These are phyloP conservation scores for Fallopia convolvulus DNA, from an alignment of 148 eudicot species.

Conservation along the genomic window DNA sequence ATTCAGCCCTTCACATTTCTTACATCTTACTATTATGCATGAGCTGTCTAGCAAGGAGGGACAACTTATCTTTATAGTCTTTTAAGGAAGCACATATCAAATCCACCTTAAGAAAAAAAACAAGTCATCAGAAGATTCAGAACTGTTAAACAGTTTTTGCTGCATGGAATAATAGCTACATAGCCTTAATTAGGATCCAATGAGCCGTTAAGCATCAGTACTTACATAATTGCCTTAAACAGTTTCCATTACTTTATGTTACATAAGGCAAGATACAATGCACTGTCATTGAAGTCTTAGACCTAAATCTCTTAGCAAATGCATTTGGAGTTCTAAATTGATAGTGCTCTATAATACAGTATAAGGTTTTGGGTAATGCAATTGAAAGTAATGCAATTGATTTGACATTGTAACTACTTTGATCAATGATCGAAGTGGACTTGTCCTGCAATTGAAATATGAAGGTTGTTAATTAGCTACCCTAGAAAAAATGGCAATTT, in stretches of 20 bases:
- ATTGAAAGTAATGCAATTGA: neutral
- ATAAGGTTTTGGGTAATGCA: no score
- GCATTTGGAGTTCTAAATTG: no score
- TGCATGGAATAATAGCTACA: neutral
- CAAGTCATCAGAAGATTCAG: neutral
- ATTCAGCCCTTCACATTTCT: neutral
- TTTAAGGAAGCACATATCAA: constrained; percentile 3
- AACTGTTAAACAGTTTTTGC: neutral
- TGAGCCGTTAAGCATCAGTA: neutral
- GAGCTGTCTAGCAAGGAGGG: neutral
- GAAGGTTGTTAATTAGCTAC: neutral
- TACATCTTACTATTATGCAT: neutral
- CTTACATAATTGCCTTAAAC: neutral
- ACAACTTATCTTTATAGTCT: neutral
- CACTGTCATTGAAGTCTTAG: no score
- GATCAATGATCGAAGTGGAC: neutral
- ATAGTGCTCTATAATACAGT: no score
- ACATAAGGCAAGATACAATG: no score
- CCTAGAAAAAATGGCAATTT: neutral
- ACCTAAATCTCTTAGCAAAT: no score
- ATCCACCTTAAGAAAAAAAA: neutral
- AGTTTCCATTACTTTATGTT: no score
- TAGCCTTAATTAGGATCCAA: neutral
- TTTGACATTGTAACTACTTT: neutral
- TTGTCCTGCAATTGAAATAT: neutral